Evolutionary conservation across 2,329 filamentous ascomycete genomes (phyloP).

Genomic region (Aspergillus sp.): DNA sequence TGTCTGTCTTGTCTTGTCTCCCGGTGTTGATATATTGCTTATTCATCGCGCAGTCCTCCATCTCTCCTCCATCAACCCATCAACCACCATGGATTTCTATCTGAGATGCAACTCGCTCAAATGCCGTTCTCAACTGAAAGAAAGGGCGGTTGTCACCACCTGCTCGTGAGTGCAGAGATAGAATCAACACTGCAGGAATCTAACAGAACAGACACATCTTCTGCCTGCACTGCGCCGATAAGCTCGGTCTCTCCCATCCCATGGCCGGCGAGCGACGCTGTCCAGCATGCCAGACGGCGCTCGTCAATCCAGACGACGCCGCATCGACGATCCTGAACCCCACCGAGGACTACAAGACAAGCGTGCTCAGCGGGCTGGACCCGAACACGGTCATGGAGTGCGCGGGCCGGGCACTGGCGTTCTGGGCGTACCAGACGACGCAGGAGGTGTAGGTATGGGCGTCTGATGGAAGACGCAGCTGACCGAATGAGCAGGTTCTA

Average conservation of each 20-base stretch:
- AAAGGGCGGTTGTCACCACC: constrained; percentile 73
- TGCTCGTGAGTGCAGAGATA: constrained; percentile 68
- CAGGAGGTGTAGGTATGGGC: constrained; percentile 61
- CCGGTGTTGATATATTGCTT: background rate
- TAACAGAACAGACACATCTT: constrained; percentile 62
- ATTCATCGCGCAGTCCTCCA: background rate
- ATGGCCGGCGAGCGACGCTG: constrained; percentile 51
- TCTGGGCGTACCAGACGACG: constrained; percentile 78
- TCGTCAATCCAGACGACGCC: constrained; percentile 66
- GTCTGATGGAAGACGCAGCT: background rate
- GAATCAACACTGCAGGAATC: background rate
- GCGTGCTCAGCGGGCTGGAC: constrained; percentile 69
- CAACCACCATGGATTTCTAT: constrained; percentile 56
- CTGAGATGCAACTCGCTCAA: constrained; percentile 72
- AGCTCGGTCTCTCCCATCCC: constrained; percentile 51
- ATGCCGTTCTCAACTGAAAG: constrained; percentile 60
- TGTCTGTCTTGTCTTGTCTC: no score
- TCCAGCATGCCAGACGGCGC: constrained; percentile 62
- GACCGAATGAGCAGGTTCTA: constrained; percentile 49
- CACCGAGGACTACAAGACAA: constrained; percentile 82
- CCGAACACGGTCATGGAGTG: constrained; percentile 81
- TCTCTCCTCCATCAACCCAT: constrained; percentile 7
- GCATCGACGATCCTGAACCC: constrained; percentile 64
- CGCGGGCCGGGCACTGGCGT: constrained; percentile 65
- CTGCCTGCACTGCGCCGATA: constrained; percentile 64